Conservation (phyloP, 495 filamentous ascomycete species). For the Niebla homalea region DNA sequence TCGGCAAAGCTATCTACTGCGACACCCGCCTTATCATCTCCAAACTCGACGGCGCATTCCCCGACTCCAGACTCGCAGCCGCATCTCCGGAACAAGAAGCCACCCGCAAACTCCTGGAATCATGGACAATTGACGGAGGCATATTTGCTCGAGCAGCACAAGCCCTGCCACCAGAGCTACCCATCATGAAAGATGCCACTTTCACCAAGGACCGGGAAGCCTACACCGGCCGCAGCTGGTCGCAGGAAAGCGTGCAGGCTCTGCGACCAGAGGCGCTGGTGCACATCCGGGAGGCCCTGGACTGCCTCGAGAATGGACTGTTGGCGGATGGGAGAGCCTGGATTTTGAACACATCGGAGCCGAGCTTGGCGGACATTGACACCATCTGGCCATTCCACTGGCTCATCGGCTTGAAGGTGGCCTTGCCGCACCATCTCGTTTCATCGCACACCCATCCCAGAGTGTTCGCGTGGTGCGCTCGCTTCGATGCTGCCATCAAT, state of each 20-base stretch:
- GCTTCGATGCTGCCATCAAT: constrained; percentile 31
- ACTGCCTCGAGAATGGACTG: constrained; percentile 37
- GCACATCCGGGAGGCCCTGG: constrained; percentile 28
- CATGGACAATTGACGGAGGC: constrained; percentile 30
- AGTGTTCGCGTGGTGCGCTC: constrained; percentile 40
- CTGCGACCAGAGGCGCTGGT: constrained; percentile 32
- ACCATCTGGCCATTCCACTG: constrained; percentile 48
- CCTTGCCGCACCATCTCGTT: constrained; percentile 31
- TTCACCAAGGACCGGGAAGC: constrained; percentile 43
- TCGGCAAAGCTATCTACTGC: constrained; percentile 42
- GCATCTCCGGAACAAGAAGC: constrained; percentile 16
- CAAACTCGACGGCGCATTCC: constrained; percentile 40
- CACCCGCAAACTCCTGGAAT: constrained; percentile 27
- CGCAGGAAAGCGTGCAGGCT: constrained; percentile 19
- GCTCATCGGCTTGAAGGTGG: constrained; percentile 34
- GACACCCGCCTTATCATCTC: constrained; percentile 47
- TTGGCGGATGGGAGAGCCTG: constrained; percentile 45
- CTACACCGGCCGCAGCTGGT: constrained; percentile 23
- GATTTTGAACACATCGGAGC: constrained; percentile 32
- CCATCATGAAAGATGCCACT: constrained; percentile 33
- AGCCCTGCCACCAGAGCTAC: constrained; percentile 34
- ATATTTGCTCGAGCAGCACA: constrained; percentile 33
- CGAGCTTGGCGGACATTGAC: constrained; percentile 46
- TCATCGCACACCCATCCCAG: constrained; percentile 32
- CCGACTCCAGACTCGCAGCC: constrained; percentile 14